These are phyloP conservation scores for Xylaria sp. DNA, from an alignment of 2,329 filamentous ascomycete species.

Conservation along the genomic window DNA sequence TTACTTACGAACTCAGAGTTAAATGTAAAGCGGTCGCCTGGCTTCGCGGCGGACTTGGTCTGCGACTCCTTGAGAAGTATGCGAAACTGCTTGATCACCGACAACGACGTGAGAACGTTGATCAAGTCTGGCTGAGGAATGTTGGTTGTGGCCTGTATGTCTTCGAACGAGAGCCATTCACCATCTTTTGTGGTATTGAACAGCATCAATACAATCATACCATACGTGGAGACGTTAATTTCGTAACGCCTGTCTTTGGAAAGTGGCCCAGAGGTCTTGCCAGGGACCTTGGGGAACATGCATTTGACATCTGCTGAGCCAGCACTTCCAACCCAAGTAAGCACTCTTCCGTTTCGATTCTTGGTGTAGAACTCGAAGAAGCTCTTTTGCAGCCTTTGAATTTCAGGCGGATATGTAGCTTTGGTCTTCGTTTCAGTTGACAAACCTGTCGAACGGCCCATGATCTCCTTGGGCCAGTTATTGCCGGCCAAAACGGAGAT, in stretches of 20 bases:
- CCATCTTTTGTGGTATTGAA: conserved; percentile 77
- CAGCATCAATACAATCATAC: conserved; percentile 85
- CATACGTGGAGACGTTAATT: conserved; percentile 89
- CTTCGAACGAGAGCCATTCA: conserved; percentile 65
- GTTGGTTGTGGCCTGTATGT: conserved; percentile 82
- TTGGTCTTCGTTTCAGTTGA: conserved; percentile 51
- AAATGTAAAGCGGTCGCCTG: conserved; percentile 79
- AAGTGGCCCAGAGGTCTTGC: conserved; percentile 68
- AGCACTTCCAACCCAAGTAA: conserved; percentile 77
- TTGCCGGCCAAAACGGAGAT: conserved; percentile 91
- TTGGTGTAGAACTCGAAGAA: conserved; percentile 89
- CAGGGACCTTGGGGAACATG: conserved; percentile 72
- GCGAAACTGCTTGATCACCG: conserved; percentile 77
- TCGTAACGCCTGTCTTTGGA: conserved; percentile 79
- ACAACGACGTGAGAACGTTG: conserved; percentile 79
- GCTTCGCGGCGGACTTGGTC: conserved; percentile 73
- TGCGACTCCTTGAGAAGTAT: conserved; percentile 81
- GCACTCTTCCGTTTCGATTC: conserved; percentile 84
- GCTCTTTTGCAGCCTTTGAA: conserved; percentile 78
- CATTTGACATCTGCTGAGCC: conserved; percentile 89
- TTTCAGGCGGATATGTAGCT: conserved; percentile 76
- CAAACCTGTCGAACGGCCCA: conserved; percentile 66
- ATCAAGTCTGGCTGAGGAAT: conserved; percentile 77
- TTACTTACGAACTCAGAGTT: conserved; percentile 83
- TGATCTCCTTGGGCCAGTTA: conserved; percentile 91